phyloP scores from a whole-genome alignment of 2,329 filamentous ascomycete genomes.

The Tolypocladium album region DNA sequence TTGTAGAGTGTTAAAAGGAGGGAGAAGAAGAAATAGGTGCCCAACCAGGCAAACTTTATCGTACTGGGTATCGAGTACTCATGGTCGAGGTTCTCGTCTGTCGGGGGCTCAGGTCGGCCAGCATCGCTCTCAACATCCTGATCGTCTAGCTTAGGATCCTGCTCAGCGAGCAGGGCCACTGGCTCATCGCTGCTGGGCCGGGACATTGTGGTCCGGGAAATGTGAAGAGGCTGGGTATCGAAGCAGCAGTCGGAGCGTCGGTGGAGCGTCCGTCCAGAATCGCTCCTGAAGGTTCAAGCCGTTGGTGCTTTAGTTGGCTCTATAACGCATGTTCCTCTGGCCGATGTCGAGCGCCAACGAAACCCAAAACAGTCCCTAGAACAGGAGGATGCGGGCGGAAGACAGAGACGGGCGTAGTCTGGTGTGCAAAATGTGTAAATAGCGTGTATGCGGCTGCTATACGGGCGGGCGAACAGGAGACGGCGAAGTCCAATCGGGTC shows the following conservation, averaged over 20 bases:
- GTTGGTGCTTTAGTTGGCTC: background rate
- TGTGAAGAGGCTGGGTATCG: background rate
- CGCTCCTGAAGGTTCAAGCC: background rate
- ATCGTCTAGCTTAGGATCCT: constrained; percentile 16
- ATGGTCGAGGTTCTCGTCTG: constrained; percentile 26
- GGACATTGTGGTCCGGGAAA: constrained; percentile 15
- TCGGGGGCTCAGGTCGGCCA: constrained; percentile 14
- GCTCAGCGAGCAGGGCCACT: constrained; percentile 18
- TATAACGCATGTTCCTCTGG: background rate
- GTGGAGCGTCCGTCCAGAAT: background rate
- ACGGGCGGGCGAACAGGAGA: background rate
- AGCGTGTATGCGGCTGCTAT: background rate
- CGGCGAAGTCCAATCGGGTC: background rate
- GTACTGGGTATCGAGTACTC: constrained; percentile 33
- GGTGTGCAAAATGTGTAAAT: background rate
- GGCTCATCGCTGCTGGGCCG: constrained; percentile 20
- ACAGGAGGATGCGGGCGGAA: background rate
- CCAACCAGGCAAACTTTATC: constrained; percentile 38
- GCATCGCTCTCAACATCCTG: constrained; percentile 21
- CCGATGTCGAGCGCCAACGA: background rate
- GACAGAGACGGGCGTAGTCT: background rate
- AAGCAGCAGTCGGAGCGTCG: background rate
- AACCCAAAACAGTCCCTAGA: background rate
- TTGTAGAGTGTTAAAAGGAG: constrained; percentile 45
- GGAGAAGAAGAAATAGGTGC: constrained; percentile 40